Evolutionary conservation across 345 rosid species (phyloP), one percentile per base, ranked within the genome.

Genomic region (Linum tenue): DNA sequence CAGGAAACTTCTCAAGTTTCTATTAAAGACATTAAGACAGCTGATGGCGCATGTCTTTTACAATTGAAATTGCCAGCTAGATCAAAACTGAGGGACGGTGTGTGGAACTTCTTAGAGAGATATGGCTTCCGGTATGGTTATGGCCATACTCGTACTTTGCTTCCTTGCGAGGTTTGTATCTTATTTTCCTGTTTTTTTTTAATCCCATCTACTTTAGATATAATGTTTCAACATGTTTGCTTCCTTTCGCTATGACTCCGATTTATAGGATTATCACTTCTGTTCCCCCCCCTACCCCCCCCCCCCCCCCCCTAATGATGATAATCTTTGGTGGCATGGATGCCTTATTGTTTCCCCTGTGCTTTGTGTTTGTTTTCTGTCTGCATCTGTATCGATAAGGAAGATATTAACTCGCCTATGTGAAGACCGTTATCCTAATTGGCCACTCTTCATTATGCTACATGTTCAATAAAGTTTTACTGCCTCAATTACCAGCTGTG

Each of bases 91-190:
- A 69, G 6, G 9, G 74, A 73, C 3, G 83, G 83, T 61, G 70
- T 67, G 70, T 94, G 99, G 99, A 84, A 76, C 60, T 94, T 94
- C 70, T 69, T 94, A 66, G 96, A 86, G 66, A 83, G 86, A 85
- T 94, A 88, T 67, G 99, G 99, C 69, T 90, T 85, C 64, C 86
- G 82, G 71, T 90, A 90, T 67, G 96, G 97, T 64, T 77, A 77
- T 22, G 63, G 60, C 41, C 36, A 48, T 50, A 78, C 64, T 5
- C 79, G 99, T 17, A 65, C 91, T 48, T 77, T 94, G 75, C 96
- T 94, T 64, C 89, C 99, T 39, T 80, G 83, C 63, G 99, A 94
- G 99, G 99, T 94, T 80, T 68, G 77, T 64, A 61, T 79, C 75
- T 70, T 37, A 51, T 72, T 41, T 1, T 22, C 31, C 31, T 22